phyloP scores from a whole-genome alignment of 2,329 filamentous ascomycete genomes.

The Trichoderma simmonsii region DNA sequence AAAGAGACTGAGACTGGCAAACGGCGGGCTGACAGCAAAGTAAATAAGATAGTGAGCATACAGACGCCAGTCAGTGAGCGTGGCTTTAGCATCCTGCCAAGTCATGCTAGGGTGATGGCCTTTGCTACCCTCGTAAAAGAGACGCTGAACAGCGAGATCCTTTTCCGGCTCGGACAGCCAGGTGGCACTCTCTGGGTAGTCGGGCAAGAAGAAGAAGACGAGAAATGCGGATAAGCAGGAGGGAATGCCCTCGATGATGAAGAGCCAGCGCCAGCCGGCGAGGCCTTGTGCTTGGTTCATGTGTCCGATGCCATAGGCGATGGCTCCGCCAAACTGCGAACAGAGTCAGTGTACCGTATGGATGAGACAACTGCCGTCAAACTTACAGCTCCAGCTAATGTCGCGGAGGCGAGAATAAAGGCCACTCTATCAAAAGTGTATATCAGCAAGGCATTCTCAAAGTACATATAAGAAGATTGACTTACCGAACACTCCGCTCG shows the following conservation, averaged over 20 bases:
- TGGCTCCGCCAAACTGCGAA: conserved; percentile 59
- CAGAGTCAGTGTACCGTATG: background rate
- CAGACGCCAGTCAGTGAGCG: conserved; percentile 62
- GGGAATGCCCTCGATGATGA: conserved; percentile 61
- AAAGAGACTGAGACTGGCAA: conserved; percentile 60
- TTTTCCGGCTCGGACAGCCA: conserved; percentile 62
- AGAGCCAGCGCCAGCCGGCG: conserved; percentile 67
- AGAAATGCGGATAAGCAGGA: conserved; percentile 61
- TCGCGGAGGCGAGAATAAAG: conserved; percentile 66
- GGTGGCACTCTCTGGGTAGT: conserved; percentile 62
- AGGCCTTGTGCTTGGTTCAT: conserved; percentile 63
- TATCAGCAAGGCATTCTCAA: background rate
- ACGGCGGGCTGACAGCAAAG: conserved; percentile 50
- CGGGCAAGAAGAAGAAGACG: conserved; percentile 66
- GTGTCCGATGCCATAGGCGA: conserved; percentile 69
- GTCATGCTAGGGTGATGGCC: conserved; percentile 61
- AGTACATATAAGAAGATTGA: no score
- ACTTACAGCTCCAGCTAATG: conserved; percentile 61
- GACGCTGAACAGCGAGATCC: conserved; percentile 46
- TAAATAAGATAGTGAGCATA: conserved; percentile 64
- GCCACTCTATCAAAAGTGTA: conserved; percentile 48
- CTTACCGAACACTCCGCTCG: conserved; percentile 61
- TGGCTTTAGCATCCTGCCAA: conserved; percentile 66
- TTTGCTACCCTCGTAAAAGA: conserved; percentile 48
- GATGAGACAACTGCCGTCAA: background rate